A percentile compares a stretch with the other conserved stretches of the same genome.
Evolutionary conservation across 495 filamentous ascomycete species (phyloP).

Genomic region (Annulohypoxylon maeteangense): DNA sequence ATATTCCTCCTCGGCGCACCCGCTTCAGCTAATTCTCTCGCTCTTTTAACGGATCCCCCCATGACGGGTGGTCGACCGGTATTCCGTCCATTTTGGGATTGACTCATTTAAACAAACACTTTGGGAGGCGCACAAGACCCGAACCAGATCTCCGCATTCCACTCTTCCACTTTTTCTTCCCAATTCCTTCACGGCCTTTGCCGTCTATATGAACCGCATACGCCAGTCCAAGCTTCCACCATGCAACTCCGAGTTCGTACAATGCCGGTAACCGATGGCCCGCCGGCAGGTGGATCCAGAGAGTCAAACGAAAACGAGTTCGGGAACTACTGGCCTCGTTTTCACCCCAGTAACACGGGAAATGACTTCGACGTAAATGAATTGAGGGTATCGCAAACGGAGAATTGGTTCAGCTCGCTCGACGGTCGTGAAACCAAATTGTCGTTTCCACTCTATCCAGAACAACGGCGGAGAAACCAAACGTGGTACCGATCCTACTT

Average conservation of each 20-base stretch:
- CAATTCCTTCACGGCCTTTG: slow-evolving; percentile 30
- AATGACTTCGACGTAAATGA: slow-evolving; percentile 40
- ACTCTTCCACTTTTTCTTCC: slow-evolving; percentile 41
- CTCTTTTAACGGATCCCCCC: slow-evolving; percentile 59
- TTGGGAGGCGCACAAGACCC: slow-evolving; percentile 21
- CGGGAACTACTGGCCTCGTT: slow-evolving; percentile 33
- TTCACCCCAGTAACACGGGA: slow-evolving; percentile 28
- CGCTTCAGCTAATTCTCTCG: slow-evolving; percentile 56
- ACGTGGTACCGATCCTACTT: slow-evolving; percentile 39
- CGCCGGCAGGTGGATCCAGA: slow-evolving; percentile 28
- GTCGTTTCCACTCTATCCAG: slow-evolving; percentile 48
- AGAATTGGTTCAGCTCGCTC: slow-evolving; percentile 37
- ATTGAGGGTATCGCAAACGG: slow-evolving; percentile 44
- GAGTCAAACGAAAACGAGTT: slow-evolving; percentile 37
- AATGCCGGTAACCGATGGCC: slow-evolving; percentile 36
- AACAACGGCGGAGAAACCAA: slow-evolving; percentile 44
- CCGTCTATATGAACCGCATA: slow-evolving; percentile 46
- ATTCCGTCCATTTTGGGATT: slow-evolving; percentile 58
- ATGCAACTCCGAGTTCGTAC: slow-evolving; percentile 29
- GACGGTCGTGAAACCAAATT: slow-evolving; percentile 52
- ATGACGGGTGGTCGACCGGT: slow-evolving; percentile 53
- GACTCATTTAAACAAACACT: slow-evolving; percentile 59
- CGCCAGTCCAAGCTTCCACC: slow-evolving; percentile 30
- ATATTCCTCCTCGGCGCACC: slow-evolving; percentile 41
- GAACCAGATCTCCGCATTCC: slow-evolving; percentile 42